Conservation (phyloP, 257 asterid species). For the Petunia secreta region DNA sequence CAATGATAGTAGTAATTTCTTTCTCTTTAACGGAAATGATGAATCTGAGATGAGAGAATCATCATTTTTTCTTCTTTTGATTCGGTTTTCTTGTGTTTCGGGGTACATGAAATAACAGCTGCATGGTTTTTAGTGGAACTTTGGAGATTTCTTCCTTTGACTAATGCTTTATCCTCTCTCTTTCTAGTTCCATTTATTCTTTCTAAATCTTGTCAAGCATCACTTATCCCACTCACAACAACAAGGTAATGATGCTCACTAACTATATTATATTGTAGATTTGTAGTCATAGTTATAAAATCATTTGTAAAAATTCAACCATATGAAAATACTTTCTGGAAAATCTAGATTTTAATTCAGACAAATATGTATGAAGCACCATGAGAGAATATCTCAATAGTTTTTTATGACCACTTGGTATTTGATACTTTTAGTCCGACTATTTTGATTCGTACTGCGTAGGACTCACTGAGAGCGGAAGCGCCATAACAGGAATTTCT, state of each 20-base stretch:
- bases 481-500: too few species aligned
- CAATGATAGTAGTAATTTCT: slow-evolving; percentile 16
- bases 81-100: slow-evolving; percentile 23
- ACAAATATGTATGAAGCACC: background rate
- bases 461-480: too few species aligned
- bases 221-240: slow-evolving; percentile 26
- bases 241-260: slow-evolving; percentile 34
- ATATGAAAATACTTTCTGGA: background rate
- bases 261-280: background rate
- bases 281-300: background rate
- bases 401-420: too few species aligned
- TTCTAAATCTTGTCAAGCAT: slow-evolving; percentile 23
- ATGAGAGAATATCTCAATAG: background rate
- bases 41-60: slow-evolving; percentile 22
- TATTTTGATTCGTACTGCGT: too few species aligned
- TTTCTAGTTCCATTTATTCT: background rate
- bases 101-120: slow-evolving; percentile 23
- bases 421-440: too few species aligned
- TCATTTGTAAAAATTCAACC: slow-evolving; percentile 14
- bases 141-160: slow-evolving; percentile 44
- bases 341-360: slow-evolving; percentile 1
- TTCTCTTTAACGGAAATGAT: slow-evolving; percentile 4
- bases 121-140: slow-evolving; percentile 46
- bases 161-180: background rate
- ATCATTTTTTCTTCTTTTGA: background rate